A percentile compares a stretch with the other conserved stretches of the same genome.
phyloP scores from a whole-genome alignment of 306 rosid species.

The Cucurbita argyrosperma region DNA sequence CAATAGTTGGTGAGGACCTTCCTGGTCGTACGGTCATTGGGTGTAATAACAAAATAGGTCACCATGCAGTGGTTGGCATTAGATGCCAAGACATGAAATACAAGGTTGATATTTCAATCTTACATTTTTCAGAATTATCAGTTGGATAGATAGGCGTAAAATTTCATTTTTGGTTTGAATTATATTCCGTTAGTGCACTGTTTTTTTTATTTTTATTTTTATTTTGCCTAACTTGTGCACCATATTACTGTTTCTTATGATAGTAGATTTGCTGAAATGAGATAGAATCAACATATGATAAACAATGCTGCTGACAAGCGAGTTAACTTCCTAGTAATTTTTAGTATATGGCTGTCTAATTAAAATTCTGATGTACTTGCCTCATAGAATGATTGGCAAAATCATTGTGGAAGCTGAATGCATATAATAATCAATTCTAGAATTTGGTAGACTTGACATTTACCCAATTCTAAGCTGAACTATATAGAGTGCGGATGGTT shows the following conservation, averaged over 20 bases:
- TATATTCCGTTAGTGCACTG: not conserved
- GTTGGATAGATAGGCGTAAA: not conserved
- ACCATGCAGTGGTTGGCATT: conserved; percentile 79
- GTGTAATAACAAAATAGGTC: conserved; percentile 62
- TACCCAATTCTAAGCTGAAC: not conserved
- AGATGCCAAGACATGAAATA: conserved; percentile 85
- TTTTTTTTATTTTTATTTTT: not conserved
- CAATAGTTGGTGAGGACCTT: conserved; percentile 79
- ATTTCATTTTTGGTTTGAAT: not conserved
- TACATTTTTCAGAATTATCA: not conserved
- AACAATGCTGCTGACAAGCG: not conserved
- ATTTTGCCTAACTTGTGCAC: not conserved
- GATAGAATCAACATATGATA: not conserved
- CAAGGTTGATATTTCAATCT: conserved; percentile 33
- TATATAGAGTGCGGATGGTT: not conserved
- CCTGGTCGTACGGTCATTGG: conserved; percentile 71
- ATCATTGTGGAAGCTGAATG: not conserved
- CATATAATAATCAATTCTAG: not conserved
- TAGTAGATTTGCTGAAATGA: not conserved
- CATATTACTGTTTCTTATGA: not conserved
- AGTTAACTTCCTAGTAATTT: not conserved
- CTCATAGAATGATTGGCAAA: not conserved
- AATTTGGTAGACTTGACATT: not conserved
- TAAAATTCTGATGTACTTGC: not conserved
- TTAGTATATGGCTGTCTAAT: not conserved